Evolutionary conservation across 768 basidiomycete species (phyloP).

Genomic region (Termitomyces heimii): DNA sequence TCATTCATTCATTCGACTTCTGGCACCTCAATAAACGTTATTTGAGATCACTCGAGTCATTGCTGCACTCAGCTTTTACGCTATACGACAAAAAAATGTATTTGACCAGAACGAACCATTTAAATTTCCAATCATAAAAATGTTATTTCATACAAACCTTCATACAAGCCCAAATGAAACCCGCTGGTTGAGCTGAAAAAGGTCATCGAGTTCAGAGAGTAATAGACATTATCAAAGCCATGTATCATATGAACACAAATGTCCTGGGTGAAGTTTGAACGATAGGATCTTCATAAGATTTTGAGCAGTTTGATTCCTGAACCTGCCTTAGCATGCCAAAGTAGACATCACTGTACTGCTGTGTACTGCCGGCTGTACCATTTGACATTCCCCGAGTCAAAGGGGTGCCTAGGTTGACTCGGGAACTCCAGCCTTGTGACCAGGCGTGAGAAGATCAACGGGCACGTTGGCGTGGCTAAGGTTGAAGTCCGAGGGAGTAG

Average conservation of each 20-base stretch:
- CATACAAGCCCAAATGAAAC: neutral
- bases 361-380: neutral
- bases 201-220: neutral
- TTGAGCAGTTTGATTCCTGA: neutral
- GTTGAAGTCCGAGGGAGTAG: neutral
- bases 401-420: slow-evolving; percentile 27
- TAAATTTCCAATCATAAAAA: too few species aligned
- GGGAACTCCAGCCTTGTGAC: slow-evolving; percentile 32
- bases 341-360: neutral
- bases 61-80: too few species aligned
- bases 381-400: slow-evolving; percentile 32
- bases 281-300: neutral
- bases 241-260: neutral
- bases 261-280: neutral
- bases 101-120: neutral
- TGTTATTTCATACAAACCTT: too few species aligned
- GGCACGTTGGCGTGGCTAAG: neutral
- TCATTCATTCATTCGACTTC: too few species aligned
- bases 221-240: neutral
- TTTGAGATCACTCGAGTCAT: too few species aligned
- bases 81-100: too few species aligned
- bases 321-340: neutral
- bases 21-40: too few species aligned
- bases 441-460: slow-evolving; percentile 18
- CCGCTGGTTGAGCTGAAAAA: too few species aligned